These are phyloP conservation scores for Mycena polygramma DNA, from an alignment of 768 basidiomycete genomes.

Conservation along the genomic window DNA sequence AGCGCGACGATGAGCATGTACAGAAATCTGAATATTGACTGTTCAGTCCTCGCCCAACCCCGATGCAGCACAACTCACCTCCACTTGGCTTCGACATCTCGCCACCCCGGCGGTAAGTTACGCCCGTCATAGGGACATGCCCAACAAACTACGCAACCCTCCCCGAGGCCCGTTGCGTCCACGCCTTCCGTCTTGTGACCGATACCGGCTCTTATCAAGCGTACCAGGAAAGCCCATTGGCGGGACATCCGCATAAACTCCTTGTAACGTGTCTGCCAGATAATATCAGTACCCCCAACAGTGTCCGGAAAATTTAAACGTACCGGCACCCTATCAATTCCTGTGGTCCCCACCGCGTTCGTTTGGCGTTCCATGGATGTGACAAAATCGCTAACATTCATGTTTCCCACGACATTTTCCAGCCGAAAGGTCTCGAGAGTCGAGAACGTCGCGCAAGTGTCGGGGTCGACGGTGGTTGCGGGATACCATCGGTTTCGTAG, in stretches of 20 bases:
- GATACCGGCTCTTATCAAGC: not conserved
- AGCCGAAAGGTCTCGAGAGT: slow-evolving; percentile 23
- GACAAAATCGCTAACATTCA: slow-evolving; percentile 10
- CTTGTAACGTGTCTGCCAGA: slow-evolving; percentile 25
- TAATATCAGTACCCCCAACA: too few relatives aligned
- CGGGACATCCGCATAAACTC: not conserved
- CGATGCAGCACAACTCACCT: too few relatives aligned
- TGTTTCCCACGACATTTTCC: slow-evolving; percentile 29
- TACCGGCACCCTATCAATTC: slow-evolving; percentile 9
- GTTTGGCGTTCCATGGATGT: slow-evolving; percentile 2
- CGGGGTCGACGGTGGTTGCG: slow-evolving; percentile 30
- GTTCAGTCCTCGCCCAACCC: too few relatives aligned
- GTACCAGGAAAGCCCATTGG: not conserved
- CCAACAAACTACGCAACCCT: slow-evolving; percentile 15
- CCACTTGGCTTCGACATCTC: not conserved
- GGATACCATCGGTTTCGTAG: slow-evolving; percentile 19
- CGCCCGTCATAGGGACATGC: slow-evolving; percentile 11
- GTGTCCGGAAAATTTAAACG: too few relatives aligned
- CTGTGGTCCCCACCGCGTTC: not conserved
- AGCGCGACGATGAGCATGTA: slow-evolving; percentile 39
- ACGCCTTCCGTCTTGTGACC: slow-evolving; percentile 26
- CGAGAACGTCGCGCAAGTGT: slow-evolving; percentile 24
- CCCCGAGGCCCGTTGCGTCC: slow-evolving; percentile 13
- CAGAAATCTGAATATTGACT: not conserved
- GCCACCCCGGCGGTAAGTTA: slow-evolving; percentile 38